A percentile compares a stretch with the other conserved stretches of the same genome.
These are phyloP conservation scores for Collybia mongolica DNA, from an alignment of 768 basidiomycete species.

Conservation along the genomic window DNA sequence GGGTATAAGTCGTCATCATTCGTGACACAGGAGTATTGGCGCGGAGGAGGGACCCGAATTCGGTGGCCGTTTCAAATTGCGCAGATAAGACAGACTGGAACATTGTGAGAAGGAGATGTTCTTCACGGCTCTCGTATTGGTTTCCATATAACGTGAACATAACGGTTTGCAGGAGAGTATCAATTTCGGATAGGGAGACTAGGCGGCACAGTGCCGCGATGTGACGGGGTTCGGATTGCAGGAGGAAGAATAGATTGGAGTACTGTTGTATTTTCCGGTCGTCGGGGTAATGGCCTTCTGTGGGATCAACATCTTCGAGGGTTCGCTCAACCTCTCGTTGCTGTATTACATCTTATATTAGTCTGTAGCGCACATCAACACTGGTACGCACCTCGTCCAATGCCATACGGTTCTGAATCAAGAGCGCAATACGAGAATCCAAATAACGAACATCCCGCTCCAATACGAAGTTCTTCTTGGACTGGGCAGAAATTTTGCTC, in stretches of 20 bases:
- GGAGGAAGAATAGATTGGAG: conserved; percentile 97
- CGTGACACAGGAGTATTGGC: conserved; percentile 99
- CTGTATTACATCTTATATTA: conserved; percentile 34
- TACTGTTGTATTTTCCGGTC: conserved; percentile 95
- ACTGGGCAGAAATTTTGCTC: conserved; percentile 95
- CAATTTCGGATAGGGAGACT: conserved; percentile 94
- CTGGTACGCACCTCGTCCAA: conserved; percentile 77
- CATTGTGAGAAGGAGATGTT: conserved; percentile 98
- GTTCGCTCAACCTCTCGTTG: conserved; percentile 95
- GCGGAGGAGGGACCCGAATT: conserved; percentile 97
- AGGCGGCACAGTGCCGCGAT: conserved; percentile 95
- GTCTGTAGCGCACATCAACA: conserved; percentile 6
- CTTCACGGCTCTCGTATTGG: conserved; percentile 98
- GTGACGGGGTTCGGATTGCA: conserved; percentile 97
- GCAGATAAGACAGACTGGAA: conserved; percentile 98
- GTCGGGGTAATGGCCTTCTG: conserved; percentile 90
- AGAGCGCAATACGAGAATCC: conserved; percentile 92
- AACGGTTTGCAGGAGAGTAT: conserved; percentile 98
- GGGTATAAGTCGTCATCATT: conserved; percentile 99
- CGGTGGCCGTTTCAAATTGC: conserved; percentile 98
- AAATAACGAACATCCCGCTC: conserved; percentile 98
- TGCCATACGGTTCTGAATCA: conserved; percentile 99
- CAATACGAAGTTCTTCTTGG: conserved; percentile 99
- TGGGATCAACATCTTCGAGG: conserved; percentile 93
- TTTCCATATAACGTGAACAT: conserved; percentile 99